Evolutionary conservation across 306 rosid species (phyloP), one percentile per base, ranked within the genome.

Genomic region (Casuarina equisetifolia): DNA sequence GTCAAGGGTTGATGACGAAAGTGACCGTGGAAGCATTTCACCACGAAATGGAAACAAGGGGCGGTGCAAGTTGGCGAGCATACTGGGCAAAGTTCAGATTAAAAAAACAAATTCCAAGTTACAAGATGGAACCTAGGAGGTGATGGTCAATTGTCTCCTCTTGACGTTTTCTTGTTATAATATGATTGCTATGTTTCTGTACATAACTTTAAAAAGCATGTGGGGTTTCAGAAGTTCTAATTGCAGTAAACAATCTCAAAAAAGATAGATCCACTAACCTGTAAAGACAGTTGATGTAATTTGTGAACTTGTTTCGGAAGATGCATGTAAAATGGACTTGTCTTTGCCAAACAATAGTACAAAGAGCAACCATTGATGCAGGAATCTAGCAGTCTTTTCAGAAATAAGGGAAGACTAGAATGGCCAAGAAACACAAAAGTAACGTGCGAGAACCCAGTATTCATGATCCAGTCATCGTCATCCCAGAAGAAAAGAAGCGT

Each of bases 1-100:
- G 79, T 69, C 82, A 61, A 78, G 66, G 61, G 70, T 83, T 42
- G 87, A 86, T 0, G 74, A 81, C 80, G 76, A 49, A 71, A 80
- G 36, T 64, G 59, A 80, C 58, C 51, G 78, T 66, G 74, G 67
- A 79, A 82, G 51, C 68, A 46, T 15, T 66, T 7, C 35, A 44
- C 76, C 81, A 78, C 19, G 11, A 70, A 82, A 79, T 76, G 61
- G 64, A 62, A 82, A 53, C 53, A 59, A 78, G 55, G 32, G 68
- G 68, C 51, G 69, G 53, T 63, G 75, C 82, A 73, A 76, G 78
- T 77, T 73, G 83, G 79, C 75, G 69, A 72, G 59, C 75, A 76
- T 66, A 35, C 8, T 20, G 51, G 48, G 48, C 51, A 39, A 74
- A 74, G 76, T 64, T 46, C 74, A 69, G 53, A 72, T 59, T 64